Conservation (phyloP, 257 asterid species). For the Parsonsia alboflavescens region DNA sequence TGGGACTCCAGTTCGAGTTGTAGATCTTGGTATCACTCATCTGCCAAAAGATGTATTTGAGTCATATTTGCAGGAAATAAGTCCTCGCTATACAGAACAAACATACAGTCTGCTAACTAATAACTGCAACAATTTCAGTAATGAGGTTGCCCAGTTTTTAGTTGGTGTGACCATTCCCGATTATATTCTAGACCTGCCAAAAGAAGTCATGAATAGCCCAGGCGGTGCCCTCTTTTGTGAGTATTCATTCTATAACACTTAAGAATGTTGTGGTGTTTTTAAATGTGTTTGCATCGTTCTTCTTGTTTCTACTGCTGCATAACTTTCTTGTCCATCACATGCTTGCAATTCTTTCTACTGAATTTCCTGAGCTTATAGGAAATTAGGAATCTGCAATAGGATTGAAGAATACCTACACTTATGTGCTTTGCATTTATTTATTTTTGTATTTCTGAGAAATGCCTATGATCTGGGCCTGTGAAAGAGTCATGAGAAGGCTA, state of each 20-base stretch:
- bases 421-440: too few species aligned
- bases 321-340: background rate
- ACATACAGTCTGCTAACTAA: slow-evolving; percentile 73
- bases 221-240: slow-evolving; percentile 80
- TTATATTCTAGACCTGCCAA: slow-evolving; percentile 77
- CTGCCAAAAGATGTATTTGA: slow-evolving; percentile 88
- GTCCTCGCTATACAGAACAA: slow-evolving; percentile 82
- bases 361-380: too few species aligned
- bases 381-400: too few species aligned
- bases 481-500: too few species aligned
- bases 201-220: slow-evolving; percentile 85
- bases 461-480: too few species aligned
- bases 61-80: slow-evolving; percentile 68
- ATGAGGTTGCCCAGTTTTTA: slow-evolving; percentile 86
- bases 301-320: background rate
- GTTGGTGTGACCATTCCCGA: slow-evolving; percentile 73
- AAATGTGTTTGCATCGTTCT: background rate
- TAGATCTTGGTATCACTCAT: slow-evolving; percentile 84
- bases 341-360: background rate
- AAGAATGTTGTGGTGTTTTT: background rate
- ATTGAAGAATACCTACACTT: too few species aligned
- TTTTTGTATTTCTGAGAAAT: too few species aligned
- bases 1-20: slow-evolving; percentile 70
- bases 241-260: slow-evolving; percentile 18
- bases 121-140: slow-evolving; percentile 93